Percentiles rank a stretch among this genome's conserved stretches.
Conservation (phyloP, 2,329 filamentous ascomycete species). For the Thelonectria discophora region DNA sequence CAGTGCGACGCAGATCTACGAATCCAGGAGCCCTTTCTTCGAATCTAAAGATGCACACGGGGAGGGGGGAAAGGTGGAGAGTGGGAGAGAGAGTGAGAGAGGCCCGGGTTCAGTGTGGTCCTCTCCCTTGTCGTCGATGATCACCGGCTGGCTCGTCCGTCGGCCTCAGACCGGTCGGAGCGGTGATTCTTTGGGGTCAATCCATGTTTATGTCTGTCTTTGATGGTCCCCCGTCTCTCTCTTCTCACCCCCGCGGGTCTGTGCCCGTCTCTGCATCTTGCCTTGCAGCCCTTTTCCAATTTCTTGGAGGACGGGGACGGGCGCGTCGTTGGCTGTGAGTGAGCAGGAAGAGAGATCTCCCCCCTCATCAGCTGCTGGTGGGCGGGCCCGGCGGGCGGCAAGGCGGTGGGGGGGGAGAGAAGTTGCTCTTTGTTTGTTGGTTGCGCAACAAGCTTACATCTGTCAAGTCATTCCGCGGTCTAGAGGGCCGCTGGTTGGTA, state of each 20-base stretch:
- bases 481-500: no score
- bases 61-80: no score
- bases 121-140: background rate
- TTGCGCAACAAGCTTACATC: background rate
- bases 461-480: background rate
- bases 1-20: constrained; percentile 2
- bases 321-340: no score
- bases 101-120: background rate
- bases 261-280: constrained; percentile 29
- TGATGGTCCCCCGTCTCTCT: no score
- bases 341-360: constrained; percentile 1
- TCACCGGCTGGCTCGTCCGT: constrained; percentile 18
- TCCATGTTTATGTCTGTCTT: constrained; percentile 11
- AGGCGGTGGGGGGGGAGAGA: background rate
- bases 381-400: background rate
- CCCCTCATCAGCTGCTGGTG: constrained; percentile 3
- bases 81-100: no score
- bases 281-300: constrained; percentile 7
- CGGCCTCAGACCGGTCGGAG: constrained; percentile 18
- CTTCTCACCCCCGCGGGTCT: constrained; percentile 17
- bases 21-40: background rate
- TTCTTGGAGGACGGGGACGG: no score
- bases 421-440: constrained; percentile 6
- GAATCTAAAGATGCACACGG: constrained; percentile 10
- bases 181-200: constrained; percentile 22